A percentile compares a stretch with the other conserved stretches of the same genome.
Evolutionary conservation across 176 grass and related monocot species (phyloP).

Genomic region (Neostapfia colusana): DNA sequence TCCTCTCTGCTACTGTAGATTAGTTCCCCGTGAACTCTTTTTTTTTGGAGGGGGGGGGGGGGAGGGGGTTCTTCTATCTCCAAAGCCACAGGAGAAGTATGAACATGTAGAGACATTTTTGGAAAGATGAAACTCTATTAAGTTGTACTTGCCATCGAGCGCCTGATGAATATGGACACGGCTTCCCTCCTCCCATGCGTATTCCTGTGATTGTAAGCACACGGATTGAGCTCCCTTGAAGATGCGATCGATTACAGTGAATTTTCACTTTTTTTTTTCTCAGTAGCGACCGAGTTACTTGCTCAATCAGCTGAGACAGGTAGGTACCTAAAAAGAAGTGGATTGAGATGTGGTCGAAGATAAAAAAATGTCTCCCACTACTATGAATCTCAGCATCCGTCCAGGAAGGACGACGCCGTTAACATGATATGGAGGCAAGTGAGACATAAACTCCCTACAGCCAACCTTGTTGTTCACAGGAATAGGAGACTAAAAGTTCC

Average conservation of each 20-base stretch:
- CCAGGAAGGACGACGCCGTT: constrained; percentile 66
- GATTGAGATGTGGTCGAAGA: constrained; percentile 68
- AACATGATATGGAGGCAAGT: constrained; percentile 88
- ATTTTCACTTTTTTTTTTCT: too few species aligned
- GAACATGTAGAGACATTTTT: constrained; percentile 6
- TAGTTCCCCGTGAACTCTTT: neutral
- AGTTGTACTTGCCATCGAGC: neutral
- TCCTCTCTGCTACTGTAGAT: neutral
- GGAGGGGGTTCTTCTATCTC: neutral
- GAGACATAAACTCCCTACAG: constrained; percentile 66
- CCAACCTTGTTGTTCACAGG: constrained; percentile 68
- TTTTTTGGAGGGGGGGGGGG: too few species aligned
- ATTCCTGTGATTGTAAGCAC: constrained; percentile 87
- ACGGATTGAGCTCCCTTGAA: constrained; percentile 98
- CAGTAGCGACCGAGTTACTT: constrained; percentile 68
- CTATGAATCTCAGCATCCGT: constrained; percentile 77
- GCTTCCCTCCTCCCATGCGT: too few species aligned
- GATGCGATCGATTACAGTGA: constrained; percentile 81
- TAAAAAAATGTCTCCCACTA: constrained; percentile 67
- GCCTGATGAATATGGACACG: neutral
- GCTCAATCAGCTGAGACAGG: constrained; percentile 61
- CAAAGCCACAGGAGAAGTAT: neutral
- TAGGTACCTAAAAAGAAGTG: constrained; percentile 61
- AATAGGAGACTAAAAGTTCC: constrained; percentile 81
- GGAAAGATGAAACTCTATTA: neutral